These are phyloP conservation scores for Stachybotrys chartarum DNA, from an alignment of 2,329 filamentous ascomycete species.

Conservation along the genomic window DNA sequence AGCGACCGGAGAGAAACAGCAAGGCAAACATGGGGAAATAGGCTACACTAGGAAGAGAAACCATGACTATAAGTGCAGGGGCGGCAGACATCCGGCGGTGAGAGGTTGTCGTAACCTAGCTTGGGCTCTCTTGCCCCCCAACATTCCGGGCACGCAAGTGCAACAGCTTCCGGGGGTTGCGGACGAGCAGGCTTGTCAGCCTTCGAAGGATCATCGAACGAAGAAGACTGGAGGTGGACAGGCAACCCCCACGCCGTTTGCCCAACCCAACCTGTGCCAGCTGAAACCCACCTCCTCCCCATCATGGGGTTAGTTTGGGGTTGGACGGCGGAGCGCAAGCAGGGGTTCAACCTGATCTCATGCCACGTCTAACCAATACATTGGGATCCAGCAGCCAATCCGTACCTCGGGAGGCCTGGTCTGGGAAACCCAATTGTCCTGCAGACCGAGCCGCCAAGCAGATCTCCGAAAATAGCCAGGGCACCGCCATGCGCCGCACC, in stretches of 20 bases:
- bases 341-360: not conserved
- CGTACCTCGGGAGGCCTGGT: not conserved
- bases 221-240: not conserved
- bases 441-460: not conserved
- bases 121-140: too few relatives aligned
- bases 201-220: not conserved
- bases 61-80: too few relatives aligned
- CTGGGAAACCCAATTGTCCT: not conserved
- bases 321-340: not conserved
- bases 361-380: not conserved
- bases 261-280: not conserved
- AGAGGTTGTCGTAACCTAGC: too few relatives aligned
- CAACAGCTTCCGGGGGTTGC: not conserved
- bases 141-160: too few relatives aligned
- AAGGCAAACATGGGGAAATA: too few relatives aligned
- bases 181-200: not conserved
- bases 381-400: not conserved
- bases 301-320: too few relatives aligned
- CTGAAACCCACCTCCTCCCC: not conserved
- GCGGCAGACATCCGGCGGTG: too few relatives aligned
- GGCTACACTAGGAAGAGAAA: too few relatives aligned
- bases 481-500: not conserved
- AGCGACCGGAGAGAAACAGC: too few relatives aligned
- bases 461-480: not conserved
- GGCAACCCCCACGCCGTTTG: not conserved